Base-by-base conservation (phyloP, 1,284 basidiomycete species). In the Tilletia walkeri region DNA sequence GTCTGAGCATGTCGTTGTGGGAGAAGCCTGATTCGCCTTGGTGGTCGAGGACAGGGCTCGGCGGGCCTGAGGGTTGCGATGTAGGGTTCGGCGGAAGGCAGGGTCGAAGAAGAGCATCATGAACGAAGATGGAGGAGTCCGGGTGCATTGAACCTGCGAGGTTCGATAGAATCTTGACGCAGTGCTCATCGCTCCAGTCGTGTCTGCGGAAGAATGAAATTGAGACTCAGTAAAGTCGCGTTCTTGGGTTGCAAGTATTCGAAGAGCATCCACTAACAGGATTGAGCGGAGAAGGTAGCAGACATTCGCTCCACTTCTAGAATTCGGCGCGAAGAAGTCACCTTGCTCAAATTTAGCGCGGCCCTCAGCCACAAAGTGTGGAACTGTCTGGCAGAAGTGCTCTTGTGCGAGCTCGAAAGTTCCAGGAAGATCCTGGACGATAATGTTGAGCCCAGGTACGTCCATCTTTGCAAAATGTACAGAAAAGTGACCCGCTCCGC, bases 151-250 rank as follows among this genome's bases (percentile, higher is more conserved):
- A 14, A 5, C 16, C 39, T 10, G 59, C 59, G 34, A 63, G 36
- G 59, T 63, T 63, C 30, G 59, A 63, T 14, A 63, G 59, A 36
- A 63, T 63, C 36, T 39, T 38, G 36, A 63, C 59, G 59, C 59
- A 63, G 59, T 63, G 59, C 30, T 63, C 59, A 36, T 63, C 59
- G 36, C 59, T 63, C 59, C 59, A 63, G 34, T 63, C 59, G 59
- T 63, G 59, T 38, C 59, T 63, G 36, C 39, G 34, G 54, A n/a
- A 10, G 34, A 14, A 30, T 24, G 2, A 30, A 30, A 30, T 30
- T 30, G 47, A 49, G 1, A 49, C 12, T 49, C 47, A 49, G 47
- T n/a, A 49, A 49, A 49, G n/a, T 49, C 47, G 47, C 10, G 47
- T 49, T 2, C 24, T 34, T 56, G 54, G 30, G 39, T 14, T 6